A percentile compares a stretch with the other conserved stretches of the same genome.
These are phyloP conservation scores for Chlorella sp. DNA, from an alignment of 139 green algal species.

Conservation along the genomic window DNA sequence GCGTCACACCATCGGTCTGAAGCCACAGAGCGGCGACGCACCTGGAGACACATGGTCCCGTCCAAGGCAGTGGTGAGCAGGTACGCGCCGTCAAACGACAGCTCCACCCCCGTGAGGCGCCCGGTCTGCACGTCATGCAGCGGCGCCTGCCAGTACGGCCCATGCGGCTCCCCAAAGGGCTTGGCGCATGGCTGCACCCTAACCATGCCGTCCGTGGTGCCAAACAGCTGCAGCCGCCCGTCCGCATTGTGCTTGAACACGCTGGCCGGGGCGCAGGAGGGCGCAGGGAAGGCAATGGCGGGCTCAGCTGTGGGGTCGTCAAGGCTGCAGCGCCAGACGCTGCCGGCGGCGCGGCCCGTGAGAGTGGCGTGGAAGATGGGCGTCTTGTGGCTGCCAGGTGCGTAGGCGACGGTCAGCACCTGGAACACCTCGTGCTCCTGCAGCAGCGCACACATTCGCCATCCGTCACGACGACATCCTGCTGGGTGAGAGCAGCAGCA, in stretches of 20 bases:
- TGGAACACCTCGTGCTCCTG: slow-evolving; percentile 20
- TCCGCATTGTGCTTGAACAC: slow-evolving; percentile 8
- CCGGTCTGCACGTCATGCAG: slow-evolving; percentile 54
- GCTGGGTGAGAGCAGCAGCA: too few relatives aligned
- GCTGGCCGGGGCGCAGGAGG: slow-evolving; percentile 12
- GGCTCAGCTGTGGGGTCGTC: slow-evolving; percentile 5
- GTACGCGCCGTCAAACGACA: slow-evolving; percentile 60
- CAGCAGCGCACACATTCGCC: too few relatives aligned
- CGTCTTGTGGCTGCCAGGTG: background rate
- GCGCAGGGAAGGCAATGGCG: background rate
- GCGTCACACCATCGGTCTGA: too few relatives aligned
- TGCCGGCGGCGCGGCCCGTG: background rate
- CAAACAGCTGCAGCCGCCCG: slow-evolving; percentile 19
- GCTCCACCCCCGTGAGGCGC: slow-evolving; percentile 28
- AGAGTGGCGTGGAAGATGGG: slow-evolving; percentile 12
- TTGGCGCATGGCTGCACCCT: slow-evolving; percentile 17
- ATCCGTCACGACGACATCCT: too few relatives aligned
- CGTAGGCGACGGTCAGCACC: slow-evolving; percentile 15
- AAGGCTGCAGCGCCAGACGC: slow-evolving; percentile 23
- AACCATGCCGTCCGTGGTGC: slow-evolving; percentile 26
- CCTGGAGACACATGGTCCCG: slow-evolving; percentile 35
- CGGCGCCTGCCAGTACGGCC: slow-evolving; percentile 28
- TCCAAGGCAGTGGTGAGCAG: slow-evolving; percentile 47
- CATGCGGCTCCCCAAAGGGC: background rate
- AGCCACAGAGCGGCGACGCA: too few relatives aligned